Percentiles rank a stretch among this genome's conserved stretches.
Evolutionary conservation across 441 rosid species (phyloP).

Genomic region (Pelargonium cotyledonis): DNA sequence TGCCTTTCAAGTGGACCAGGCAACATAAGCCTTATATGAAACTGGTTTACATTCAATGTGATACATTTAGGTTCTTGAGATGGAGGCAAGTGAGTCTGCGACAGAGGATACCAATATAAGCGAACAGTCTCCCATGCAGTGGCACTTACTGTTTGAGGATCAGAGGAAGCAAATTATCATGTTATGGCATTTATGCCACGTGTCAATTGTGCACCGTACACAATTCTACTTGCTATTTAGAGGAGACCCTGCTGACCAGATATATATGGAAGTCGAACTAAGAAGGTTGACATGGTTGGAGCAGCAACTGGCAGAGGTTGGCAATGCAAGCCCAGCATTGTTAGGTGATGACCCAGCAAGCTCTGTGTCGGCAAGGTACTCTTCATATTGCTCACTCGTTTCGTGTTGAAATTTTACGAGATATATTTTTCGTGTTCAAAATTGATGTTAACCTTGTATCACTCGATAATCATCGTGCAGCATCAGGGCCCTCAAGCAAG

Average conservation of each 20-base stretch:
- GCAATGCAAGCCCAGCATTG: constrained; percentile 79
- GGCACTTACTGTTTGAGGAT: constrained; percentile 75
- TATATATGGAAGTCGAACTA: constrained; percentile 98
- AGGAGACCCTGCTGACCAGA: constrained; percentile 95
- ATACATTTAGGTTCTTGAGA: constrained; percentile 66
- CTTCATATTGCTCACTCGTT: too few species aligned
- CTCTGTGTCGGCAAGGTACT: constrained; percentile 76
- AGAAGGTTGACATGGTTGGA: constrained; percentile 93
- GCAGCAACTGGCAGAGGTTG: constrained; percentile 81
- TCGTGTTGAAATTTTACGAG: too few species aligned
- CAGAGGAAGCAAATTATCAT: constrained; percentile 91
- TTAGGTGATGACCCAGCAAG: constrained; percentile 60
- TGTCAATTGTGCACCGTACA: constrained; percentile 86
- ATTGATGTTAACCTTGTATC: not conserved
- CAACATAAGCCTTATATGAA: too few species aligned
- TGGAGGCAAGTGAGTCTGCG: constrained; percentile 92
- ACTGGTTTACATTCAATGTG: too few species aligned
- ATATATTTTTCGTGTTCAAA: not conserved
- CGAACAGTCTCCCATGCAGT: constrained; percentile 58
- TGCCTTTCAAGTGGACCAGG: too few species aligned
- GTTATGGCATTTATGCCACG: constrained; percentile 84
- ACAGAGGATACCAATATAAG: constrained; percentile 47
- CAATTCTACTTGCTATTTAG: constrained; percentile 88
- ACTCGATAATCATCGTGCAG: constrained; percentile 30
- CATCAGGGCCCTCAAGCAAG: constrained; percentile 74